Conservation (phyloP, 2,329 filamentous ascomycete species). For the Penicillium sp. region DNA sequence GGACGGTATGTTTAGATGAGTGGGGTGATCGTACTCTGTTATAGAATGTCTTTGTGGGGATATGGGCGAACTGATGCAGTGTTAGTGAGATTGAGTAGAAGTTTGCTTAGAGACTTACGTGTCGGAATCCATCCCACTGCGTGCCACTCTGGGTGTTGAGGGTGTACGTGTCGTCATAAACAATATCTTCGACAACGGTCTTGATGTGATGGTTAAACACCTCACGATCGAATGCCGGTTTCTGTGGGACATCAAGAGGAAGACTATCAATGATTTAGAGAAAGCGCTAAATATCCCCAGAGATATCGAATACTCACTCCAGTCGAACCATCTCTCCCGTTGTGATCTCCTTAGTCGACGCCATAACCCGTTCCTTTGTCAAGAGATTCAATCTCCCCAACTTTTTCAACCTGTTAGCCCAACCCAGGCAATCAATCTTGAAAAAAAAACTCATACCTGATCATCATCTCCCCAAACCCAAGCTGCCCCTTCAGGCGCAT, state of each 20-base stretch:
- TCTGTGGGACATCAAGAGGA: constrained; percentile 53
- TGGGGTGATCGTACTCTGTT: constrained; percentile 35
- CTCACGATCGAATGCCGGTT: constrained; percentile 55
- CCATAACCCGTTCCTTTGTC: constrained; percentile 55
- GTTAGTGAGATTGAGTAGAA: background rate
- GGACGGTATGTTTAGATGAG: background rate
- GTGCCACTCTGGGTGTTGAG: constrained; percentile 52
- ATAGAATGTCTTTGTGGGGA: constrained; percentile 40
- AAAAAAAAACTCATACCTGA: constrained; percentile 34
- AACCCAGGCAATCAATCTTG: background rate
- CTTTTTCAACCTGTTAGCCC: constrained; percentile 8
- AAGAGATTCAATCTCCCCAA: constrained; percentile 55
- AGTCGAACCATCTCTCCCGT: constrained; percentile 58
- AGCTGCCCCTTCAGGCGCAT: constrained; percentile 56
- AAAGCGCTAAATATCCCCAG: background rate
- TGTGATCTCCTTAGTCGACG: constrained; percentile 53
- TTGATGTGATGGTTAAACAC: constrained; percentile 58
- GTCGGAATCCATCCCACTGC: constrained; percentile 54
- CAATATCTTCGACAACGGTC: constrained; percentile 33
- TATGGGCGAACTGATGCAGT: constrained; percentile 36
- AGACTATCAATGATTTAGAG: constrained; percentile 36
- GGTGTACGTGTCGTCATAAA: constrained; percentile 46
- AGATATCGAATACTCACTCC: constrained; percentile 41
- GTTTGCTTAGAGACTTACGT: constrained; percentile 31
- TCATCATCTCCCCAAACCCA: constrained; percentile 63